Base-by-base conservation (phyloP, 1,284 basidiomycete species). In the Clitocybe nebularis region DNA sequence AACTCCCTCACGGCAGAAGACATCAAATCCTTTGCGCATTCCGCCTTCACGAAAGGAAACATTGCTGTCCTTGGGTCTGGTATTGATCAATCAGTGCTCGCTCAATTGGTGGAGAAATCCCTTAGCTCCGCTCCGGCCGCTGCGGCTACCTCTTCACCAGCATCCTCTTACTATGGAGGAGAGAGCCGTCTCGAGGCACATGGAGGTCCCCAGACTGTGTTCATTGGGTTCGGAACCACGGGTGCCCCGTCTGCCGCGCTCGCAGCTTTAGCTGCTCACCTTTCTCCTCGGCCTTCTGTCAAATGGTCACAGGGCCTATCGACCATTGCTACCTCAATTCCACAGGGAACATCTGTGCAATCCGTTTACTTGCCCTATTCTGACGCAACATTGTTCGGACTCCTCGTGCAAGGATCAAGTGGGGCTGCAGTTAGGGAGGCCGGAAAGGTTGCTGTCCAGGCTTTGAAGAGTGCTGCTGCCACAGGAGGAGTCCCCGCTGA, bases 51-150 rank as follows among this genome's bases (percentile, higher is more conserved):
- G 44, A 79, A 82, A 56, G 77, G 74, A 50, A 92, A 93, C 68
- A 69, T 96, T 45, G 87, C 89, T 36, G 79, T 96, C 49, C 65
- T 96, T 44, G 92, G 90, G 36, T 86, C 89, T 3, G 91, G 92
- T 43, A 88, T 96, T 54, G 79, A 84, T 54, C 77, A 83, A 49
- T 71, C 76, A 20, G 71, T 75, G 13, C 82, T 96, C 49, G 62
- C 77, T 39, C 69, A 78, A 47, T 81, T 93, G 51, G 81, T 94
- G 50, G 74, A 81, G 62, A 76, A 81, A 52, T 77, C 83, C 38
- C 77, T 93, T 52, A 69, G 71, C 49, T 63, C 71, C 23, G 60
- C 70, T 25, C 59, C 74, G 6, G 50, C 72, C 13, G 63, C 75
- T 23, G 51, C 71, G 4, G 50, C 68, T 3, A 46, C 73, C 5